phyloP scores from a whole-genome alignment of 2,329 filamentous ascomycete genomes.

The Arthrobotrys sinensis region DNA sequence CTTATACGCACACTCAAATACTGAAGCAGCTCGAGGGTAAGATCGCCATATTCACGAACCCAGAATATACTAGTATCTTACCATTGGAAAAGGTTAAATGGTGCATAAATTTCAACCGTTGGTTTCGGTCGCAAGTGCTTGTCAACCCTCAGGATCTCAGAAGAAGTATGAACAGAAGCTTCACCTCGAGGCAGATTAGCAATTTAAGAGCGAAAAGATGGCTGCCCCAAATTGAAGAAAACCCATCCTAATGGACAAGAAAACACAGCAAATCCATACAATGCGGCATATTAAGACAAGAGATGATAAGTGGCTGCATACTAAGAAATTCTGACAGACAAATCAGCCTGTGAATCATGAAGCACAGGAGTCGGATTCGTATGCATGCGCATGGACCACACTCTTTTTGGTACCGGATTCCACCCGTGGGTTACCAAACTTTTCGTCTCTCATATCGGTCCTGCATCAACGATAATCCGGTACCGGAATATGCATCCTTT shows the following conservation, averaged over 20 bases:
- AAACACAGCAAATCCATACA: slow-evolving; percentile 5
- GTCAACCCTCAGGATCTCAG: not conserved
- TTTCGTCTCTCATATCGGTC: slow-evolving; percentile 22
- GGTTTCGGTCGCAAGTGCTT: not conserved
- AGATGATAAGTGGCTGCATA: slow-evolving; percentile 51
- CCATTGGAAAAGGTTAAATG: not conserved
- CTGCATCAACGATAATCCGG: slow-evolving; percentile 40
- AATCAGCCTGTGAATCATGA: slow-evolving; percentile 30
- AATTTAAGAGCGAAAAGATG: slow-evolving; percentile 17
- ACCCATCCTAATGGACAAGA: slow-evolving; percentile 6
- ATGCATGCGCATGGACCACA: slow-evolving; percentile 22
- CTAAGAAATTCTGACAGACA: slow-evolving; percentile 46
- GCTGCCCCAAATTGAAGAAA: not conserved
- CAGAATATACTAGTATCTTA: too few species aligned
- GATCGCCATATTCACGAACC: slow-evolving; percentile 12
- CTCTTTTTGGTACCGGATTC: slow-evolving; percentile 22
- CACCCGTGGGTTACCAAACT: slow-evolving; percentile 40
- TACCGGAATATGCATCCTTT: slow-evolving; percentile 35
- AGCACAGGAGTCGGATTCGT: not conserved
- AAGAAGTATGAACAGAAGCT: not conserved
- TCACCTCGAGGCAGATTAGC: slow-evolving; percentile 3
- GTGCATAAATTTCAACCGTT: slow-evolving; percentile 19
- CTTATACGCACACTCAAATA: not conserved
- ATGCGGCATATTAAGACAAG: slow-evolving; percentile 49
- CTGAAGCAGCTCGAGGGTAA: slow-evolving; percentile 2